A percentile compares a stretch with the other conserved stretches of the same genome.
phyloP scores from a whole-genome alignment of 1,284 basidiomycete species.

The Ustilago nuda region DNA sequence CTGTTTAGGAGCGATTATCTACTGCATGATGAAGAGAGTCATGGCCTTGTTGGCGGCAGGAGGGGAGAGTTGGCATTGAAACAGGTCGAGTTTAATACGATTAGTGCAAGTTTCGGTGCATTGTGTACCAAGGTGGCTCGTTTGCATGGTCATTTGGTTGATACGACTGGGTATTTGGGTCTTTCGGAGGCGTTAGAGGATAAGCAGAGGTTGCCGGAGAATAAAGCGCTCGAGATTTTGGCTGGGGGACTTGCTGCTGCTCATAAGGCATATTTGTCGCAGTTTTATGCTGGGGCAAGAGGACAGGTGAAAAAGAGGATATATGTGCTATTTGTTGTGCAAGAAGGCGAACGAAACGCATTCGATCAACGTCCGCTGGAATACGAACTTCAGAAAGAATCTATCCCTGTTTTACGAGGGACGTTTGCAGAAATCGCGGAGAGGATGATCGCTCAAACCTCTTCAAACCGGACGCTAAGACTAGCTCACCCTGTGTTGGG shows the following conservation, averaged over 20 bases:
- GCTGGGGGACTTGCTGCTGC: constrained; percentile 82
- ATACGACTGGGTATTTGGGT: constrained; percentile 24
- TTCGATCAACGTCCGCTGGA: constrained; percentile 94
- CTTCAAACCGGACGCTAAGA: constrained; percentile 8
- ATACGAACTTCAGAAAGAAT: constrained; percentile 80
- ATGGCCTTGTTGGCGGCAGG: constrained; percentile 18
- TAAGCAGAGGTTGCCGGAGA: constrained; percentile 77
- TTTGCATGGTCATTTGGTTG: constrained; percentile 75
- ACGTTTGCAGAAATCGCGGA: constrained; percentile 52
- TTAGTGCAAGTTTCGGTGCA: constrained; percentile 88
- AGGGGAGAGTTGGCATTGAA: constrained; percentile 75
- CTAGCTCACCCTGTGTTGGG: constrained; percentile 37
- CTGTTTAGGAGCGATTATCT: constrained; percentile 97
- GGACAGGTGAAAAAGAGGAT: constrained; percentile 9
- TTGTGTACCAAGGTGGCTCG: constrained; percentile 80
- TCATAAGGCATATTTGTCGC: constrained; percentile 78
- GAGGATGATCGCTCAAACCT: constrained; percentile 11
- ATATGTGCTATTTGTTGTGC: constrained; percentile 86
- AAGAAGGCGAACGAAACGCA: constrained; percentile 89
- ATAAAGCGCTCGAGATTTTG: constrained; percentile 79
- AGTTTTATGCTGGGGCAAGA: background rate
- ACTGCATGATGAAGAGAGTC: constrained; percentile 74
- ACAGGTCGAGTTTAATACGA: constrained; percentile 99
- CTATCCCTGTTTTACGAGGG: constrained; percentile 50
- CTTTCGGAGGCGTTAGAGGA: constrained; percentile 76